phyloP scores from a whole-genome alignment of 352 stramenopile species.

The Globisporangium paroecandrum region DNA sequence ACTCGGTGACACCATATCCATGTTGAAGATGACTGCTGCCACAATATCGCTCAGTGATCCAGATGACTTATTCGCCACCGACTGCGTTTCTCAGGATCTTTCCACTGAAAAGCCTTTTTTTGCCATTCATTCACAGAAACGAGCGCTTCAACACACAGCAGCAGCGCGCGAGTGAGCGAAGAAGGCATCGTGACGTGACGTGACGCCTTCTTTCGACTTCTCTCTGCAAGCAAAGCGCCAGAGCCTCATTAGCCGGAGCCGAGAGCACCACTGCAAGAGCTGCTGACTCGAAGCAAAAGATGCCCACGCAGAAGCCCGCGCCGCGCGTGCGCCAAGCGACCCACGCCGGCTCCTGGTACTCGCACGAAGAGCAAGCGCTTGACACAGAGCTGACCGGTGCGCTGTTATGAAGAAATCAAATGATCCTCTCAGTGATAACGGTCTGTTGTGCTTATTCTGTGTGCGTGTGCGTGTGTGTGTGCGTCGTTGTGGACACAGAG shows the following conservation, averaged over 20 bases:
- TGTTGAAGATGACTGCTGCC: no score
- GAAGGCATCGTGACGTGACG: background rate
- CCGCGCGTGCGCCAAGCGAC: slow-evolving; percentile 62
- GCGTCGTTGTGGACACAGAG: slow-evolving; percentile 24
- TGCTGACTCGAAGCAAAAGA: background rate
- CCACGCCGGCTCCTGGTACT: slow-evolving; percentile 85
- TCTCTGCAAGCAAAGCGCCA: no score
- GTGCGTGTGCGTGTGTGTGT: background rate
- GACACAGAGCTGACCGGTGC: slow-evolving; percentile 53
- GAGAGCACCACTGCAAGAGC: background rate
- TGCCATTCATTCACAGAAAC: background rate
- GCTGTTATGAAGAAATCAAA: background rate
- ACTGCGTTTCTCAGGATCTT: slow-evolving; percentile 3
- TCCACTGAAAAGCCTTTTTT: background rate
- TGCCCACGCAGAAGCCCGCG: slow-evolving; percentile 1
- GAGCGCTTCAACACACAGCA: background rate
- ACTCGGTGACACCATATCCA: no score
- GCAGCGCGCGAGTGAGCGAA: background rate
- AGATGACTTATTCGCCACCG: no score
- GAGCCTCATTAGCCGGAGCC: background rate
- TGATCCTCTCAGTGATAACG: background rate
- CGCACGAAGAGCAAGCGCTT: slow-evolving; percentile 56
- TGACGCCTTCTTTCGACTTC: background rate
- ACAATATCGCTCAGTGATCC: no score
- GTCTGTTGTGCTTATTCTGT: background rate